Base-by-base conservation (phyloP, 257 asterid species). In the Plectranthus barbatus region DNA sequence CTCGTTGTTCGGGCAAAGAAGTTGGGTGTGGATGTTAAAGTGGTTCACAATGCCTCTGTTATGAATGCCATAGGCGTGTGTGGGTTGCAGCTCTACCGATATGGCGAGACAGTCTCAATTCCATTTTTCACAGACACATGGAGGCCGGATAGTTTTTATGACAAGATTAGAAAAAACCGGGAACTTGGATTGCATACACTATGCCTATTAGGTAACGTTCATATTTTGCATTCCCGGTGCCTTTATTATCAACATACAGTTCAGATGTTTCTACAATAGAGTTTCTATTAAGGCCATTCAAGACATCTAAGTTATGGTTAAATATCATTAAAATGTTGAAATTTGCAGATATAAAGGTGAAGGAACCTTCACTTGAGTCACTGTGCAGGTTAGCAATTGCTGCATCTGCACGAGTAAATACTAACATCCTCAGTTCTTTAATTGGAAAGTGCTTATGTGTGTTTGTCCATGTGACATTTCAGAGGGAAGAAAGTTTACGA, bases 71-170 rank as follows among this genome's bases (percentile, higher is more conserved):
- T 93, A 52, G 97, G 97, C 26, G 94, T 87, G 55, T 90, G 99
- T 60, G 96, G 97, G 11, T 79, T 89, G 64, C 96, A 93, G 77
- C 97, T 90, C 26, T 93, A 93, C 51, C 88, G 85, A 20, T 90
- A 86, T 73, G 97, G 97, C 36, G 96, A 93, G 85, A 87, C 92
- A 0, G 74, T 92, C 50, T 92, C 97, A 1, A 74, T 92, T 36
- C 97, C 97, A 0, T 92, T 92, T 77, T 92, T 92, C 83, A 92
- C 99, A 1, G 91, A 85, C 7, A 77, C 94, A 5, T 89, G 99
- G 99, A 85, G 95, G 70, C 99, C 97, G 1, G 97, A 85, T 70
- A 92, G 99, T 72, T 92, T 92, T 53, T 90, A 90, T 39, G 96
- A 87, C 65, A 89, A 80, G 74, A 89, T 92, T 56, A 79, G 76